Evolutionary conservation across 2,329 filamentous ascomycete species (phyloP), one percentile per base, ranked within the genome.

Genomic region (Diaporthe sp.): DNA sequence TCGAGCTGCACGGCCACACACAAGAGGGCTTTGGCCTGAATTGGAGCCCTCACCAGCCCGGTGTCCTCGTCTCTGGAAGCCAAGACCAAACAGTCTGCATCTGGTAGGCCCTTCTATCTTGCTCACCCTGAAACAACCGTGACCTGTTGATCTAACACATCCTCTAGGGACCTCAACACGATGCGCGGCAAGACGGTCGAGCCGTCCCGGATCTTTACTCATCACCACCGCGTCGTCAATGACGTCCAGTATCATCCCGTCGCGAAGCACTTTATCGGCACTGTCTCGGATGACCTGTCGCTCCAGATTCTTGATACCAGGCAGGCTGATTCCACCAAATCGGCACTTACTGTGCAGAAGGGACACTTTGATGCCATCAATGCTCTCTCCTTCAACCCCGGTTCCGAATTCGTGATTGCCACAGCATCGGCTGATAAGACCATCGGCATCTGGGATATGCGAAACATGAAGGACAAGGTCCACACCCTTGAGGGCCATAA

Each of bases 371-470:
- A 98, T 84, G 96, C 96, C 25, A 96, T 99, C 84, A 99, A 99
- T 83, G 94, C 95, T n/a, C 88, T 99, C 37, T 93, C 97, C 0
- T 99, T 98, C 87, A 98, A 98, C 82, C 96, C 96, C 0, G 93
- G 93, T 44, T 94, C 93, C n/a, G 96, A 99, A 82, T 94, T 94
- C 49, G 90, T 98, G 51, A 89, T 99, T 53, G 97, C 96, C 13
- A 98, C 97, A 0, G 97, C 95, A 3, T 98, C 96, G 39, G 95
- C 95, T 0, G 97, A 99, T 84, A 98, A 98, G 87, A 97, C 95
- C 0, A 94, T 99, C 77, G 96, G 94, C 15, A 90, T 99, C 74
- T 99, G 97, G 95, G 97, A 99, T 86, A 86, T 99, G 76, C 93
- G 97, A 78, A 97, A 98, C 81, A 90, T 98, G 75, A 96, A 95